These are phyloP conservation scores for Nakaseomyces kungkrabaensis DNA, from an alignment of 1,139 yeast species.

Conservation along the genomic window DNA sequence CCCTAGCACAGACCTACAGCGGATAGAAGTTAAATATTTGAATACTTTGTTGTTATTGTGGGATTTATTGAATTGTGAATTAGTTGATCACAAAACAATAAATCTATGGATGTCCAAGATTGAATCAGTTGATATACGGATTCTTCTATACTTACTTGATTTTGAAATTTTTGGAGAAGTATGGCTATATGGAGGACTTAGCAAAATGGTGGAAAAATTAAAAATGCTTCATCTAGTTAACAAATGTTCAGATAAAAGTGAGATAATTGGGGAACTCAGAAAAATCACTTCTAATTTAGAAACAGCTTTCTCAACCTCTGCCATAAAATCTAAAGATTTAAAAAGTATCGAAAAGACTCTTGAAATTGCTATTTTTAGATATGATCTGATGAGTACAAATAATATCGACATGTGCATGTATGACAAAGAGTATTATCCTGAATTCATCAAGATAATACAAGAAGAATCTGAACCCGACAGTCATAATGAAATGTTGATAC, in stretches of 20 bases:
- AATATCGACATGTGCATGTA: constrained; percentile 13
- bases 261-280: constrained; percentile 3
- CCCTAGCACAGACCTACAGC: constrained; percentile 8
- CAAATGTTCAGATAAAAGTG: constrained; percentile 12
- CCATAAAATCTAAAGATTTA: constrained; percentile 9
- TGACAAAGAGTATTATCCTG: constrained; percentile 15
- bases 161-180: constrained; percentile 23
- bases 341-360: constrained; percentile 15
- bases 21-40: constrained; percentile 17
- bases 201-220: constrained; percentile 14
- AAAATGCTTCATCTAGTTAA: constrained; percentile 21
- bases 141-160: constrained; percentile 21
- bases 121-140: constrained; percentile 18
- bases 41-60: constrained; percentile 17
- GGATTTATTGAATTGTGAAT: constrained; percentile 17
- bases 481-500: constrained; percentile 11
- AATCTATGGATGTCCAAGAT: constrained; percentile 17
- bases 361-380: constrained; percentile 17
- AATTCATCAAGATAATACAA: constrained; percentile 12
- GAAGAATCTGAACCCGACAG: constrained; percentile 4
- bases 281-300: constrained; percentile 8
- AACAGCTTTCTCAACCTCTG: background rate
- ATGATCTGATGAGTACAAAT: constrained; percentile 2
- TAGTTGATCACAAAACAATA: constrained; percentile 12
- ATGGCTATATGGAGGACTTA: constrained; percentile 26